These are phyloP conservation scores for Pisolithus albus DNA, from an alignment of 768 basidiomycete species.

Conservation along the genomic window DNA sequence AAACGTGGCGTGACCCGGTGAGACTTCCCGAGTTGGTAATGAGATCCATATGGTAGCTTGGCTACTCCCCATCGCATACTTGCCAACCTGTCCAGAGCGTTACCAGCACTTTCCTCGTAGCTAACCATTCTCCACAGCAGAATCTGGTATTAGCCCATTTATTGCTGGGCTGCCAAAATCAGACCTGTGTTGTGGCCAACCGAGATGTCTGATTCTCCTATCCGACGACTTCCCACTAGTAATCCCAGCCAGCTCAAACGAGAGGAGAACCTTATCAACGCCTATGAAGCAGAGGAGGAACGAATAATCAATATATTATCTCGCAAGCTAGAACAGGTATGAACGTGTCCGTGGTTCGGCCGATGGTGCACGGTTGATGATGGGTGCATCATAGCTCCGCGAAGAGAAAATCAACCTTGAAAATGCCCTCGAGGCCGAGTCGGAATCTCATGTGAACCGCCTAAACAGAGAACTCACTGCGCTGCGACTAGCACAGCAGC, in stretches of 20 bases:
- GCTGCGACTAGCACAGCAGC: conserved; percentile 53
- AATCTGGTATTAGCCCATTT: neutral
- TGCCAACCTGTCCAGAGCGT: neutral
- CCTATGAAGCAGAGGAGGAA: conserved; percentile 87
- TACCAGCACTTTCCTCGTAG: neutral
- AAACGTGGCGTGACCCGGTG: neutral
- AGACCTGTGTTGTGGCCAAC: neutral
- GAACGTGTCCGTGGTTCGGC: neutral
- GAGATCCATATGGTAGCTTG: neutral
- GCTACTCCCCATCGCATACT: neutral
- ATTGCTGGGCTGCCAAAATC: neutral
- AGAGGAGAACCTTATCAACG: conserved; percentile 77
- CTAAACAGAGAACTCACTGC: conserved; percentile 65
- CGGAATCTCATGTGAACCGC: conserved; percentile 77
- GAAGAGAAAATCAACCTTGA: conserved; percentile 83
- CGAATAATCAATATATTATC: conserved; percentile 79
- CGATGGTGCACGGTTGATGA: neutral
- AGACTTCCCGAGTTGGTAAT: conserved; percentile 1
- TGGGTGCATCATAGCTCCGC: conserved; percentile 46
- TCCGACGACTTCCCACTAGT: conserved; percentile 52
- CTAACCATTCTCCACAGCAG: neutral
- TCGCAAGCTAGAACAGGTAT: conserved; percentile 76
- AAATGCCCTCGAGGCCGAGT: conserved; percentile 77
- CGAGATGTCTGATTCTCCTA: conserved; percentile 38
- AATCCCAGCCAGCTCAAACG: conserved; percentile 40